Evolutionary conservation across 176 grass and related monocot genomes (phyloP).

Genomic region (Juncus effusus): DNA sequence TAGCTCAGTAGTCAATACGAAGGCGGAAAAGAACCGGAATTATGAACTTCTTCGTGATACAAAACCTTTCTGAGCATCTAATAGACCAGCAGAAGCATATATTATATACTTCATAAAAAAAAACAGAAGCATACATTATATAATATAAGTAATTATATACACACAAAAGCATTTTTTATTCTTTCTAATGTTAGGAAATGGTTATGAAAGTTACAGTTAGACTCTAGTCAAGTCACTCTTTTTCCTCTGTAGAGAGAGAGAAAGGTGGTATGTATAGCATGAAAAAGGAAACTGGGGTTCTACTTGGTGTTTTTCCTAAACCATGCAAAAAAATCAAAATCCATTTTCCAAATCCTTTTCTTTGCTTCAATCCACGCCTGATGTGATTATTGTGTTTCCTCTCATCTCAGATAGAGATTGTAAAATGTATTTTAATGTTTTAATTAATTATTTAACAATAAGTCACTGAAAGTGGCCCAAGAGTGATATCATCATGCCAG

Average conservation of each 20-base stretch:
- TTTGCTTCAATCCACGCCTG: neutral
- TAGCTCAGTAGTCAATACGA: slow-evolving; percentile 1
- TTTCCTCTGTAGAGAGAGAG: slow-evolving; percentile 1
- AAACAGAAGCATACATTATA: neutral
- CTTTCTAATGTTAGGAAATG: slow-evolving; percentile 27
- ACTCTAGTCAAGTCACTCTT: too few relatives aligned
- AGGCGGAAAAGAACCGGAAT: slow-evolving; percentile 19
- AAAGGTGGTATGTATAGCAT: slow-evolving; percentile 16
- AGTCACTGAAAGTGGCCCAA: neutral
- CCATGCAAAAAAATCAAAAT: slow-evolving; percentile 22
- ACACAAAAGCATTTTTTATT: neutral
- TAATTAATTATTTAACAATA: neutral
- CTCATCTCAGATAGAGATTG: neutral
- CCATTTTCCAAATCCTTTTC: slow-evolving; percentile 20
- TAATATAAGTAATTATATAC: neutral
- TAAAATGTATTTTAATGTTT: neutral
- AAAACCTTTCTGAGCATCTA: slow-evolving; percentile 16
- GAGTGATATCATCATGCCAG: slow-evolving; percentile 14
- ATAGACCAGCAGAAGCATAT: neutral
- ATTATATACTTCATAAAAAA: too few relatives aligned
- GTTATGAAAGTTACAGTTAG: neutral
- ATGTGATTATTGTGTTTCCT: slow-evolving; percentile 8
- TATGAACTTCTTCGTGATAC: slow-evolving; percentile 25
- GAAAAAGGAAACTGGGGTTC: slow-evolving; percentile 26
- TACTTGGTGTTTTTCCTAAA: slow-evolving; percentile 16